Base-by-base conservation (phyloP, 257 asterid genomes). In the Verbena officinalis region DNA sequence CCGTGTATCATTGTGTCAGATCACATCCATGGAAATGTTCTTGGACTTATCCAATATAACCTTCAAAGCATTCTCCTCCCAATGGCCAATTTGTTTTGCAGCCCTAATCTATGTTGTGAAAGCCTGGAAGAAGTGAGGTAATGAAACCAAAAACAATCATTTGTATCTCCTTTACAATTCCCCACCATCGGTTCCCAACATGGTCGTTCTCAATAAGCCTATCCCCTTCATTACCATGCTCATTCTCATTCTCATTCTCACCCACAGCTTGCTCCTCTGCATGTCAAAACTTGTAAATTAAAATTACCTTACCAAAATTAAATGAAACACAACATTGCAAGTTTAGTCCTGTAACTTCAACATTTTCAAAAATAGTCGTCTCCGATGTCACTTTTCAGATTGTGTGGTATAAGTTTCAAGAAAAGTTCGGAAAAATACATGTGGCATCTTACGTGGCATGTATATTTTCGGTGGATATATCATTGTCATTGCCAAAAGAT, bases 81-180 rank as follows among this genome's bases (percentile, higher is more conserved):
- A 11, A 34, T 44, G 49, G 65, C 65, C 49, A 20, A 49, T 23
- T 13, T 24, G 52, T 7, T 53, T 52, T 23, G 20, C 20, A 65
- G 59, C 14, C 24, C 77, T 77, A 90, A 68, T 90, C 97, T 65
- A 91, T 76, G 73, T 91, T 82, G 78, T 89, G 96, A 72, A 89
- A 91, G 73, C 96, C 98, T 0, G 98, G 98, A 64, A 91, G 92
- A 65, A 91, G 96, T 48, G 96, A 91, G 48, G 96, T 86, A 34
- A 91, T 88, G 90, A 91, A 91, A 75, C 98, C 98, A 61, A 86
- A 91, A 49, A 89, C 92, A 40, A 91, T 73, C 86, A 91, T 67
- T 78, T 88, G 95, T 56, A 91, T 75, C 81, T 91, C 98, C 77
- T 80, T 89, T 33, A 83, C 92, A 8, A 91, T 86, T 54, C 72